phyloP scores from a whole-genome alignment of 306 rosid genomes.

The Rubus idaeus region DNA sequence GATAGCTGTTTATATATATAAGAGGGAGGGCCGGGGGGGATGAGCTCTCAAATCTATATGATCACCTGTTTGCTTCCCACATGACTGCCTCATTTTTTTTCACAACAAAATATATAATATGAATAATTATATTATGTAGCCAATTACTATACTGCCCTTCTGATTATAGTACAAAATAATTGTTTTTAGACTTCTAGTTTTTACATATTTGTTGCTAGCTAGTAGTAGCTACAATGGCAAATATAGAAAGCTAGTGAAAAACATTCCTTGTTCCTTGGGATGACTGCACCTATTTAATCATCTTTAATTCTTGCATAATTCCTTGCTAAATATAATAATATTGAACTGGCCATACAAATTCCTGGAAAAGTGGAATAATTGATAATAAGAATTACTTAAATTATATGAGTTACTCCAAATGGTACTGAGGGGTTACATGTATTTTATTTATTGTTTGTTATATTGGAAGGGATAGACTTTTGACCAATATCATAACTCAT shows the following conservation, averaged over 20 bases:
- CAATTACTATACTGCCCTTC: conserved; percentile 62
- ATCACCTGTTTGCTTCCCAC: conserved; percentile 72
- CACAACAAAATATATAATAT: conserved; percentile 32
- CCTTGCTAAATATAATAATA: too few species aligned
- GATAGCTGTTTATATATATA: conserved; percentile 61
- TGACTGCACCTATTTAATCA: too few species aligned
- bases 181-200: not conserved
- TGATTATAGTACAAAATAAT: not conserved
- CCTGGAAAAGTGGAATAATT: too few species aligned
- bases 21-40: conserved; percentile 29
- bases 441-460: too few species aligned
- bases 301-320: too few species aligned
- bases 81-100: conserved; percentile 52
- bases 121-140: not conserved
- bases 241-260: not conserved
- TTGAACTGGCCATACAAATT: too few species aligned
- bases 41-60: conserved; percentile 69
- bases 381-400: too few species aligned
- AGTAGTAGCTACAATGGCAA: not conserved
- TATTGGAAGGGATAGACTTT: too few species aligned
- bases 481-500: too few species aligned
- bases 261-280: not conserved
- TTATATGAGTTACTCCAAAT: too few species aligned
- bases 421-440: too few species aligned
- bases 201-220: not conserved